Base-by-base conservation (phyloP, 2,329 filamentous ascomycete genomes). In the Rachicladosporium sp. region DNA sequence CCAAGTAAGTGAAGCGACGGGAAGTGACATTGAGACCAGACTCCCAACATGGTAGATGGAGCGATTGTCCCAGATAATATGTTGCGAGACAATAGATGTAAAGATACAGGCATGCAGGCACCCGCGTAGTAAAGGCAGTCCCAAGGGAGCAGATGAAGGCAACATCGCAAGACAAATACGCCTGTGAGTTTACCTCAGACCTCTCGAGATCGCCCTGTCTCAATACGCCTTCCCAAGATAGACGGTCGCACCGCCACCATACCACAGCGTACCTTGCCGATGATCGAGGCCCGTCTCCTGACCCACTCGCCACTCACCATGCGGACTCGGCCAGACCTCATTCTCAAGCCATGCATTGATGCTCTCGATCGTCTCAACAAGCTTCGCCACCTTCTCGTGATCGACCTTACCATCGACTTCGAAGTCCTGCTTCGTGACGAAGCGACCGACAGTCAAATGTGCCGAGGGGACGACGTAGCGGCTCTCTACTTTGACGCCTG, bases 401-500 rank as follows among this genome's bases (percentile, higher is more conserved):
- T 27, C 23, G 4, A 27, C 23, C 2, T 3, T 6, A 4, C 23
- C 23, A 6, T 70, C 70, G 4, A 57, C 56, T 30, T 55, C 52
- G 31, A 70, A 66, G 33, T 88, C 84, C 9, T 69, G 65, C 31
- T 76, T 71, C 7, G 69, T 71, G 33, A 94, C 71, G 57, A 91
- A 95, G 3, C 89, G 71, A 0, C 75, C 88, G 42, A 96, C 73
- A 0, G 89, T 95, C 54, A 95, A 73, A 64, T 96, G 89, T n/a
- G 85, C 86, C 35, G 82, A 89, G 2, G 88, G 88, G 2, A 93
- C 85, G 15, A 88, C 78, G 57, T 95, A 96, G 42, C 89, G 71
- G 38, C 82, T 84, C 15, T 71, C 80, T 29, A 94, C 71, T 10
- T 71, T 63, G n/a, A 89, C 67, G 1, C 82, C 83, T 0, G 76